Conservation (phyloP, 176 grass and related monocot species). For the Triticum urartu region DNA sequence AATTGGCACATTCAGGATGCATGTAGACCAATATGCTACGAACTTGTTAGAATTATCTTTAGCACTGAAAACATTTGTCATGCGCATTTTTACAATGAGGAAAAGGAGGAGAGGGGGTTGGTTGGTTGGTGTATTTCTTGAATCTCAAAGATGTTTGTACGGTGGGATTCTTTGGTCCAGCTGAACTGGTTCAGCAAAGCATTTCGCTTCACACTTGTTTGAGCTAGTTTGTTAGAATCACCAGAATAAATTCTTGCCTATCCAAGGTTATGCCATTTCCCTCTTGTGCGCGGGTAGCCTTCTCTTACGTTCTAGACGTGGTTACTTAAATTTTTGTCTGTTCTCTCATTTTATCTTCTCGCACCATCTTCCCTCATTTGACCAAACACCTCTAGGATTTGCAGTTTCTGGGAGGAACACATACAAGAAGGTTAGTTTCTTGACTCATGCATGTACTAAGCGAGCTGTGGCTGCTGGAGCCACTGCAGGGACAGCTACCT, state of each 20-base stretch:
- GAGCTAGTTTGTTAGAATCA: background rate
- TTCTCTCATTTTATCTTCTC: background rate
- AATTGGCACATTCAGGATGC: background rate
- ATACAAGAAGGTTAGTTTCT: background rate
- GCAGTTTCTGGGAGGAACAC: background rate
- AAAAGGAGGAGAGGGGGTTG: background rate
- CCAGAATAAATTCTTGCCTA: background rate
- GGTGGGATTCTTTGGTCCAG: background rate
- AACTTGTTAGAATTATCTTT: background rate
- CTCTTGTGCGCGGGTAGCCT: background rate
- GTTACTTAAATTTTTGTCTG: background rate
- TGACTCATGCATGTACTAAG: background rate
- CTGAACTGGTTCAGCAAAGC: background rate
- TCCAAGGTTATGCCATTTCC: background rate
- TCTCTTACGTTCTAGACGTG: background rate
- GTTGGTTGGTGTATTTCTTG: background rate
- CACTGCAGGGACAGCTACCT: background rate
- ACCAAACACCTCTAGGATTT: background rate
- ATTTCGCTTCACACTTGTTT: background rate
- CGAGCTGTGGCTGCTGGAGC: background rate
- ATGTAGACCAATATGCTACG: background rate
- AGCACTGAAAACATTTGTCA: background rate
- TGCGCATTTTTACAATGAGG: background rate
- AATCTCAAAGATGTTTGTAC: background rate
- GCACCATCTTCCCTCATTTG: background rate